Conservation (phyloP, 345 rosid species). For the Lepidium aucheri region DNA sequence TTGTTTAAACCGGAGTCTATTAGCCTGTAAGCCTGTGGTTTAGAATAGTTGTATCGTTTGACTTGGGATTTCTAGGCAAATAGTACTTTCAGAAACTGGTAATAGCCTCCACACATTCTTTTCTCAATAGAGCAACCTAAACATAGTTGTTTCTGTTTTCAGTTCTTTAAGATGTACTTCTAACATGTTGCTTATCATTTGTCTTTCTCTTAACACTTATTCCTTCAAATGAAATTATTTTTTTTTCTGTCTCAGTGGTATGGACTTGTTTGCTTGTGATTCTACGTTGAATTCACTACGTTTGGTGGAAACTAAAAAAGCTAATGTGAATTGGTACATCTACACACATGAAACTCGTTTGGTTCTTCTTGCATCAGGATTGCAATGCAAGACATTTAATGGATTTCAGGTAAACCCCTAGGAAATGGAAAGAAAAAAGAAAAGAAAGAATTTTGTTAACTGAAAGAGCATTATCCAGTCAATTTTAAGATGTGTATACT, state of each 20-base stretch:
- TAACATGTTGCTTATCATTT: background rate
- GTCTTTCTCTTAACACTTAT: background rate
- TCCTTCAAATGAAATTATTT: constrained; percentile 20
- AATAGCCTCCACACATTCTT: background rate
- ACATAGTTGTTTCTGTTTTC: constrained; percentile 1
- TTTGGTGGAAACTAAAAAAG: constrained; percentile 76
- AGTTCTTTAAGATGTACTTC: background rate
- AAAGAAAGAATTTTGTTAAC: background rate
- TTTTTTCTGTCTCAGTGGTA: constrained; percentile 47
- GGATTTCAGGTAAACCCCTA: constrained; percentile 73
- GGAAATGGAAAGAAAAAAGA: background rate
- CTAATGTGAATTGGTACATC: constrained; percentile 68
- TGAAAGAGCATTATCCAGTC: constrained; percentile 1
- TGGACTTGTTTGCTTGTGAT: constrained; percentile 74
- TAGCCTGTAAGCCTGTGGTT: background rate
- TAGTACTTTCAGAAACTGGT: background rate
- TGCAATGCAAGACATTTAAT: constrained; percentile 81
- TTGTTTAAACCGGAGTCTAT: background rate
- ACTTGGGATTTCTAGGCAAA: background rate
- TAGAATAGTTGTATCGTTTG: background rate
- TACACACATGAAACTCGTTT: constrained; percentile 95
- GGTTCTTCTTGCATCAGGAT: constrained; percentile 97
- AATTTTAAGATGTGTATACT: constrained; percentile 3
- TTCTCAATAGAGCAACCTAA: background rate
- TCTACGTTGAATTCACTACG: constrained; percentile 48